Evolutionary conservation across 768 basidiomycete genomes (phyloP).

Genomic region (Aureoboletus auriporus): DNA sequence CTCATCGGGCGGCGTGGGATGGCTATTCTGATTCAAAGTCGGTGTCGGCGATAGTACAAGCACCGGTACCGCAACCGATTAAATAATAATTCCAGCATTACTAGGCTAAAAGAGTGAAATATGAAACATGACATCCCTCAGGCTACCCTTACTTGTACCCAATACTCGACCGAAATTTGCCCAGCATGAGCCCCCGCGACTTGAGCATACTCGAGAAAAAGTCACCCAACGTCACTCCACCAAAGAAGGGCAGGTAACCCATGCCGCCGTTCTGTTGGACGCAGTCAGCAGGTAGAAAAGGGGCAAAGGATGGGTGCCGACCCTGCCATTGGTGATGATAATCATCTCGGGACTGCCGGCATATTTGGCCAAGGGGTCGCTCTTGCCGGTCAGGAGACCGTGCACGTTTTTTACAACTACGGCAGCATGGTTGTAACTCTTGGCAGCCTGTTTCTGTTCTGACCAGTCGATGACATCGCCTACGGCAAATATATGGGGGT

Average conservation of each 20-base stretch:
- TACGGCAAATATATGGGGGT: conserved; percentile 57
- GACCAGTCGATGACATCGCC: conserved; percentile 63
- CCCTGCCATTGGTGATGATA: conserved; percentile 52
- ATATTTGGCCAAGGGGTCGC: conserved; percentile 37
- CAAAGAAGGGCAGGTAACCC: conserved; percentile 37
- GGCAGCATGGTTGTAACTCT: conserved; percentile 40
- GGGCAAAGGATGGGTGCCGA: conserved; percentile 20
- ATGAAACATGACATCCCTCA: not conserved
- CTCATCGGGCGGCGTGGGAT: conserved; percentile 13
- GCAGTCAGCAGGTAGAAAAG: conserved; percentile 1
- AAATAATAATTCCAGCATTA: not conserved
- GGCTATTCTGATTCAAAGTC: too few species aligned
- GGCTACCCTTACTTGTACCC: conserved; percentile 17
- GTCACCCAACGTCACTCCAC: conserved; percentile 43
- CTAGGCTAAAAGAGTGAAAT: conserved; percentile 15
- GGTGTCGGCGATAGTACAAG: too few species aligned
- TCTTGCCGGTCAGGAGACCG: conserved; percentile 35
- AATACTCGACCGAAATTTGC: conserved; percentile 24
- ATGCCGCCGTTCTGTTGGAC: conserved; percentile 36
- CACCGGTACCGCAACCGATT: not conserved
- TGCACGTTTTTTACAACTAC: conserved; percentile 50
- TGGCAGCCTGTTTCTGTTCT: conserved; percentile 59
- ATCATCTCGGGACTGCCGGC: conserved; percentile 51
- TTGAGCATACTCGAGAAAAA: conserved; percentile 41
- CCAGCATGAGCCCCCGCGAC: conserved; percentile 30